Percentiles rank a stretch among this genome's conserved stretches.
These are phyloP conservation scores for Microstegium vimineum DNA, from an alignment of 176 grass and related monocot species.

Conservation along the genomic window DNA sequence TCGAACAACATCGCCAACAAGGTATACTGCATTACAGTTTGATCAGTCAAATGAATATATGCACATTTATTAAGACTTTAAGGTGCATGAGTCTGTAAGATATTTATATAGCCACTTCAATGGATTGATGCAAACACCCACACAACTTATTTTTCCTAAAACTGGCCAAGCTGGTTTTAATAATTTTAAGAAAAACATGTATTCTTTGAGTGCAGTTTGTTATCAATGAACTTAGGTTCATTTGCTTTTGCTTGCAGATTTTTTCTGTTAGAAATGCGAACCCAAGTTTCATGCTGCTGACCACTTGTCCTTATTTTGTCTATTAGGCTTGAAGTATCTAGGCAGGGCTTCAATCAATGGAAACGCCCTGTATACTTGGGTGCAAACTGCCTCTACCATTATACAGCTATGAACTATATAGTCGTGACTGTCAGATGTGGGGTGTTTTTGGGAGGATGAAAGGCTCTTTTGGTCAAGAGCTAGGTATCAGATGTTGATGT, in stretches of 20 bases:
- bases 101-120: neutral
- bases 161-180: neutral
- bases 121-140: neutral
- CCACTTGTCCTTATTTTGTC: neutral
- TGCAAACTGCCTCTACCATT: conserved; percentile 18
- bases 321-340: conserved; percentile 41
- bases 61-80: neutral
- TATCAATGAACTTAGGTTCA: neutral
- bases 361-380: conserved; percentile 13
- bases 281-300: neutral
- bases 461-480: conserved; percentile 30
- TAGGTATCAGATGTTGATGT: conserved; percentile 52
- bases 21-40: neutral
- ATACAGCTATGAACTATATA: conserved; percentile 28
- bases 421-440: conserved; percentile 37
- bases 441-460: conserved; percentile 21
- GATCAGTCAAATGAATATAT: neutral
- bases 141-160: neutral
- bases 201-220: neutral
- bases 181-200: neutral
- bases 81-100: neutral
- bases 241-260: neutral
- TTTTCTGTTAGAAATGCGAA: neutral
- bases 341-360: conserved; percentile 19
- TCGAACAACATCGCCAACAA: conserved; percentile 66